Evolutionary conservation across 306 rosid genomes (phyloP).

Genomic region (Herpetospermum pedunculosum): DNA sequence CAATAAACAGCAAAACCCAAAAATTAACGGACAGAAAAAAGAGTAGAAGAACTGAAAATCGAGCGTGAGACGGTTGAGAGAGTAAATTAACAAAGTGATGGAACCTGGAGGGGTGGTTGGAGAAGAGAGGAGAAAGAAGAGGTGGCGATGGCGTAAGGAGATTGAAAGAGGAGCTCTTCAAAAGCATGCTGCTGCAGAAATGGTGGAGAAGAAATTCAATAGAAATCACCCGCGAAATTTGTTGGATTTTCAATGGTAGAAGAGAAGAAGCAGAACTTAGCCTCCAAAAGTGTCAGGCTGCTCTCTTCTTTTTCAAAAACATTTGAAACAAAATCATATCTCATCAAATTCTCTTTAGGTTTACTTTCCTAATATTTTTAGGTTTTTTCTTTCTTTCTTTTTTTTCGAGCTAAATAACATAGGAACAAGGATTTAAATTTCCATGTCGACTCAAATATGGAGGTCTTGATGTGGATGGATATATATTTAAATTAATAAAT

Average conservation of each 20-base stretch:
- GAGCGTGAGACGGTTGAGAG: not conserved
- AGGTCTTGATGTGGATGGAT: too few species aligned
- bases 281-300: too few species aligned
- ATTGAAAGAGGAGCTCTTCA: not conserved
- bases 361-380: too few species aligned
- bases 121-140: not conserved
- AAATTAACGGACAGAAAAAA: not conserved
- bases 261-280: not conserved
- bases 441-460: too few species aligned
- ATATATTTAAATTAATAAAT: too few species aligned
- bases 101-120: not conserved
- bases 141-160: not conserved
- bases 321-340: too few species aligned
- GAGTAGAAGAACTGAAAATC: not conserved
- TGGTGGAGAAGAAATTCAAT: not conserved
- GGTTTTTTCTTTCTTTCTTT: too few species aligned
- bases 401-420: too few species aligned
- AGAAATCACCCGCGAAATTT: not conserved
- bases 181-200: conserved; percentile 5
- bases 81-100: not conserved
- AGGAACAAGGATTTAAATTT: too few species aligned
- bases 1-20: not conserved
- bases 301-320: too few species aligned
- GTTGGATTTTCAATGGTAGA: not conserved
- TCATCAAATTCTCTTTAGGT: too few species aligned